Base-by-base conservation (phyloP, 495 filamentous ascomycete genomes). In the Xylaria sp. region DNA sequence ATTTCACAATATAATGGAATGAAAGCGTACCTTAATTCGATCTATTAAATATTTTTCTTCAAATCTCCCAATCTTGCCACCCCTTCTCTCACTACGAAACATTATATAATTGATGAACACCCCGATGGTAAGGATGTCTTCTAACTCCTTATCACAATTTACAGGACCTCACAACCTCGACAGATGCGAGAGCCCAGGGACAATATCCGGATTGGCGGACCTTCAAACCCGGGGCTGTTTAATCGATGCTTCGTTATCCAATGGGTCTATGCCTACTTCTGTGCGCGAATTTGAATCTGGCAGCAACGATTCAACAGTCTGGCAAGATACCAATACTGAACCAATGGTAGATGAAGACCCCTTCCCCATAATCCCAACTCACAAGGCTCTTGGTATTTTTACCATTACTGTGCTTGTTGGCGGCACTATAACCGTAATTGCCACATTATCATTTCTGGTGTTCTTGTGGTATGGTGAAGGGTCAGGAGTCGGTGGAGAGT, bases 401-500 rank as follows among this genome's bases (percentile, higher is more conserved):
- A 17, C 41, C 41, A 50, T 48, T 44, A 44, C 41, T 33, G 11
- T 29, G 7, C 21, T 65, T 3, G 24, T 21, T 4, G 61, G 41
- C 29, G 61, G 61, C 7, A 65, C 44, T 50, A 50, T 48, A n/a
- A 40, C 48, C 19, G 41, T 31, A 15, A 35, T 65, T 46, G 29
- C 21, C 15, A 24, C 44, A 15, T 11, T 65, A 9, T 44, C 41
- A 21, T 65, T 65, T 40, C 44, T 65, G 5, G 3, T 65, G 14
- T 65, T 65, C 11, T 33, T 65, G 41, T 65, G 61, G 61, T 31
- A 17, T 65, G 61, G 61, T 40, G 24, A 65, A 46, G 61, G 61
- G 21, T 15, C 61, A 2, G 40, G 24, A 1, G 3, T 40, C 8
- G 41, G 44, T 33, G 61, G 61, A 7, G 41, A 65, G 29, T 12